Conservation (phyloP, 2,329 filamentous ascomycete species). For the Alternaria infectoria region DNA sequence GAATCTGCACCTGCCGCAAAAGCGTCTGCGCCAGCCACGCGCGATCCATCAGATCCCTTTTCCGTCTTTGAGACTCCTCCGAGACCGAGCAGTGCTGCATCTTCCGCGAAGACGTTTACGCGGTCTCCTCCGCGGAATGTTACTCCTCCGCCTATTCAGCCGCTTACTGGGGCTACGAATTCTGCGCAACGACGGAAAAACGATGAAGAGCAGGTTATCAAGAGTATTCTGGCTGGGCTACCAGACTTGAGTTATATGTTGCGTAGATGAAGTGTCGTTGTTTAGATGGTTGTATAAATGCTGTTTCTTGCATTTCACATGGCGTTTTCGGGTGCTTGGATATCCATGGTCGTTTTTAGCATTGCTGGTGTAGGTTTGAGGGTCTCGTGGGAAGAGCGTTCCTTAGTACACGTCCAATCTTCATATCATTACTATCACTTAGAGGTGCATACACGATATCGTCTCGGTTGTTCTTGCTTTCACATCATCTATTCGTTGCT, state of each 20-base stretch:
- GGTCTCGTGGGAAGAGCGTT: not conserved
- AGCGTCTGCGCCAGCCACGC: conserved; percentile 1
- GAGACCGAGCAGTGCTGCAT: conserved; percentile 8
- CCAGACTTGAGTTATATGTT: conserved; percentile 47
- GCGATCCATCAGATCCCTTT: conserved; percentile 26
- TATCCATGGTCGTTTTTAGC: not conserved
- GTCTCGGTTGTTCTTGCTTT: not conserved
- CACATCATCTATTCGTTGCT: not conserved
- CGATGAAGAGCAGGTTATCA: conserved; percentile 39
- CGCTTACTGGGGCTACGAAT: conserved; percentile 33
- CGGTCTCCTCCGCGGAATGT: conserved; percentile 25
- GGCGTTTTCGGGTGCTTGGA: not conserved
- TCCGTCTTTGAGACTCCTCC: conserved; percentile 34
- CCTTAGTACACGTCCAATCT: not conserved
- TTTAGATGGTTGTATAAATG: not conserved
- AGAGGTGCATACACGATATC: not conserved
- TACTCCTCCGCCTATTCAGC: conserved; percentile 26
- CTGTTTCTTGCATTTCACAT: not conserved
- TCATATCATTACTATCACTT: not conserved
- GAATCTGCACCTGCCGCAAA: conserved; percentile 25
- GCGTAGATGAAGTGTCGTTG: not conserved
- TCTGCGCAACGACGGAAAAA: conserved; percentile 31
- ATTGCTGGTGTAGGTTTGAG: not conserved
- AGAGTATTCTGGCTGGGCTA: conserved; percentile 32
- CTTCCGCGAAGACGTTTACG: conserved; percentile 21